Percentiles rank a stretch among this genome's conserved stretches.
Evolutionary conservation across 2,329 filamentous ascomycete species (phyloP).

Genomic region (Colletotrichum gloeosporioides): DNA sequence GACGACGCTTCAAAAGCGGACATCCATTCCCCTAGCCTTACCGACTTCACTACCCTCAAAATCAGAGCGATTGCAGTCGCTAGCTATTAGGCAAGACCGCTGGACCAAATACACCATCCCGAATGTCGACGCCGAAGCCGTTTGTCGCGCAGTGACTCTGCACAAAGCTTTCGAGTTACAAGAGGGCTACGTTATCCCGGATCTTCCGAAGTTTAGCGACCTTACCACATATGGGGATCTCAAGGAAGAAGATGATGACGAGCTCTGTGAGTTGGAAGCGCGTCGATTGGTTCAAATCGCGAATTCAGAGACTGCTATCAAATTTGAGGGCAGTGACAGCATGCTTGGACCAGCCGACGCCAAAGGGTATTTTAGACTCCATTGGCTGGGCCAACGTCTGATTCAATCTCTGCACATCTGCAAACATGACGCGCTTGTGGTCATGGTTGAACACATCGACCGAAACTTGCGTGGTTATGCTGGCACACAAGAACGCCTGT

Average conservation of each 20-base stretch:
- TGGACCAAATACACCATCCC: not conserved
- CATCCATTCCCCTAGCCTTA: not conserved
- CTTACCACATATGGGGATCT: fast-evolving
- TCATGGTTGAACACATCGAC: not conserved
- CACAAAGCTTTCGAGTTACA: not conserved
- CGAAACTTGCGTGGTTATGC: too few relatives aligned
- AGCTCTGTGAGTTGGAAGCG: not conserved
- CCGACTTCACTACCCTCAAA: not conserved
- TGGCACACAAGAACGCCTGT: not conserved
- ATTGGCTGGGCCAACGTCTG: not conserved
- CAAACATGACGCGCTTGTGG: not conserved
- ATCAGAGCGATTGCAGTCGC: not conserved
- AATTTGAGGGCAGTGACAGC: not conserved
- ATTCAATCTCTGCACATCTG: not conserved
- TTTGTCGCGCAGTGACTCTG: not conserved
- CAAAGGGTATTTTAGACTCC: fast-evolving
- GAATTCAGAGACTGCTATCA: not conserved
- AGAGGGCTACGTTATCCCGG: not conserved
- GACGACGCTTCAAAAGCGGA: not conserved
- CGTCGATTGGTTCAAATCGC: fast-evolving
- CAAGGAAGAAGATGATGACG: not conserved
- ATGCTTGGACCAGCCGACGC: not conserved
- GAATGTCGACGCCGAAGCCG: fast-evolving
- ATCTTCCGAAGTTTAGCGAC: not conserved
- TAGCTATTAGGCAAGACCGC: not conserved